Percentiles rank a stretch among this genome's conserved stretches.
These are phyloP conservation scores for Stipa capillata DNA, from an alignment of 176 grass and related monocot genomes.

Conservation along the genomic window DNA sequence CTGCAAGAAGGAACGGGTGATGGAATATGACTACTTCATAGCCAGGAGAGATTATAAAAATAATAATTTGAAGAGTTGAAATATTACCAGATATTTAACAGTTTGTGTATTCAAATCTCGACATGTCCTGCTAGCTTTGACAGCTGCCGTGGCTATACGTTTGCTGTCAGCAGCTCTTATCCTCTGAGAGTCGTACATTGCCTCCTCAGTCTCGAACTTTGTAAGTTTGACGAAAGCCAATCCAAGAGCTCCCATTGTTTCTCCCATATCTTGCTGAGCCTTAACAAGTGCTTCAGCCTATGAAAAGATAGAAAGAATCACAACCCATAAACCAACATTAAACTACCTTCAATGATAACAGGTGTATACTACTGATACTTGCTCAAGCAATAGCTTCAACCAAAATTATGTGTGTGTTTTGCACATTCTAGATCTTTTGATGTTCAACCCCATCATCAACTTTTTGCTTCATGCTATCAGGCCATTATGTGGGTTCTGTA, in stretches of 20 bases:
- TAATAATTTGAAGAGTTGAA: neutral
- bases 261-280: slow-evolving; percentile 82
- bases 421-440: neutral
- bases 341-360: neutral
- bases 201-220: slow-evolving; percentile 76
- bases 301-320: neutral
- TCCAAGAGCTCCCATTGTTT: slow-evolving; percentile 83
- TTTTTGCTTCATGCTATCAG: neutral
- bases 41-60: slow-evolving; percentile 6
- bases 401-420: too few relatives aligned
- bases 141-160: slow-evolving; percentile 77
- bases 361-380: neutral
- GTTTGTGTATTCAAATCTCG: slow-evolving; percentile 97
- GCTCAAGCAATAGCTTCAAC: neutral
- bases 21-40: neutral
- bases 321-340: neutral
- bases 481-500: neutral
- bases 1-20: slow-evolving; percentile 39
- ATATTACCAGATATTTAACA: slow-evolving; percentile 84
- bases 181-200: slow-evolving; percentile 57
- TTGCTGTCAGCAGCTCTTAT: slow-evolving; percentile 70
- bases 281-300: slow-evolving; percentile 82
- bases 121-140: slow-evolving; percentile 91
- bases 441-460: neutral
- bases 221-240: slow-evolving; percentile 80